phyloP scores from a whole-genome alignment of 2,329 filamentous ascomycete genomes.

The Fusarium sp. region DNA sequence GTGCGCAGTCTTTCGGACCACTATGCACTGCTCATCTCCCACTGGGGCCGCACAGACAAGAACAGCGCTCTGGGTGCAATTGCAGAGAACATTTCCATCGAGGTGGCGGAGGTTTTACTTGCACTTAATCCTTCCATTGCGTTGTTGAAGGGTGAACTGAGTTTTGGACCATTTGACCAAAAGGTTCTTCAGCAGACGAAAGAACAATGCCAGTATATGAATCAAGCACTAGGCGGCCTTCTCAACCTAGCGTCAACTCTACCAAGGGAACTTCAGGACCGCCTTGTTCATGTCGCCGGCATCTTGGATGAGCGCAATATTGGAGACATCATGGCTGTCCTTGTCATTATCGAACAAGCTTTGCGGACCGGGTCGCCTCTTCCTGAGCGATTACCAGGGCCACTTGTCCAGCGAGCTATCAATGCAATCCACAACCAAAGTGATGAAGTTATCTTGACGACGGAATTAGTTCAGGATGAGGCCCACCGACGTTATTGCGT shows the following conservation, averaged over 20 bases:
- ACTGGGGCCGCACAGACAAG: slow-evolving; percentile 55
- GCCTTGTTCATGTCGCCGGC: slow-evolving; percentile 55
- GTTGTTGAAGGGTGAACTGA: slow-evolving; percentile 51
- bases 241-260: slow-evolving; percentile 54
- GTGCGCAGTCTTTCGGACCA: slow-evolving; percentile 61
- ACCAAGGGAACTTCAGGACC: slow-evolving; percentile 56
- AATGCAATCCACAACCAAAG: slow-evolving; percentile 43
- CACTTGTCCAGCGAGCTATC: slow-evolving; percentile 56
- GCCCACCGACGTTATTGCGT: slow-evolving; percentile 62
- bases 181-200: slow-evolving; percentile 49
- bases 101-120: slow-evolving; percentile 49
- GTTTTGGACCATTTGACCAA: slow-evolving; percentile 50
- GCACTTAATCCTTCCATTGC: slow-evolving; percentile 47
- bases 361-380: slow-evolving; percentile 62
- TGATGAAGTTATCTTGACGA: slow-evolving; percentile 50
- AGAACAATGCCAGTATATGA: slow-evolving; percentile 51
- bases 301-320: slow-evolving; percentile 60
- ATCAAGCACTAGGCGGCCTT: slow-evolving; percentile 52
- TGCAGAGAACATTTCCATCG: slow-evolving; percentile 50
- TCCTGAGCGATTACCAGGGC: slow-evolving; percentile 62
- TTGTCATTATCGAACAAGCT: slow-evolving; percentile 61
- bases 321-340: slow-evolving; percentile 64
- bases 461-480: slow-evolving; percentile 55
- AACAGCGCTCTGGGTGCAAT: slow-evolving; percentile 50
- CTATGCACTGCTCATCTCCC: slow-evolving; percentile 62